Percentiles rank a stretch among this genome's conserved stretches.
These are phyloP conservation scores for Furcasterigmium furcatum DNA, from an alignment of 2,329 filamentous ascomycete genomes.

Conservation along the genomic window DNA sequence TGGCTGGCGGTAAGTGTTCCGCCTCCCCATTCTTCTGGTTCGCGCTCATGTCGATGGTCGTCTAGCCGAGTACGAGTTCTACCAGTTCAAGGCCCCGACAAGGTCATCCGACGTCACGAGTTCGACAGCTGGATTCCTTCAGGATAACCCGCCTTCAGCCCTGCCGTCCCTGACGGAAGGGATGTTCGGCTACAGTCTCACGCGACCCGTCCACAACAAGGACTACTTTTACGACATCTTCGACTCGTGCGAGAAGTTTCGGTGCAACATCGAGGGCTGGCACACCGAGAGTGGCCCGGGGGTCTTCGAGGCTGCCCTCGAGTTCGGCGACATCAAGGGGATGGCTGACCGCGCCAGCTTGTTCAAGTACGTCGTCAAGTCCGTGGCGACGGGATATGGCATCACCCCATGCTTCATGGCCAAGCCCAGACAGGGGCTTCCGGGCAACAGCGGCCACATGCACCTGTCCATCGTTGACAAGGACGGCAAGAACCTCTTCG, in stretches of 20 bases:
- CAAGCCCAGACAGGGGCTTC: constrained; percentile 85
- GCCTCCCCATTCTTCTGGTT: background rate
- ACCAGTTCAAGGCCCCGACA: constrained; percentile 74
- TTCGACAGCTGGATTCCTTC: constrained; percentile 71
- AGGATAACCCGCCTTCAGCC: constrained; percentile 67
- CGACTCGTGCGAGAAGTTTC: constrained; percentile 73
- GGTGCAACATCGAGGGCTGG: constrained; percentile 87
- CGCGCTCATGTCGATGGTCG: background rate
- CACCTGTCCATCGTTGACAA: constrained; percentile 85
- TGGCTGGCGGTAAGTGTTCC: constrained; percentile 74
- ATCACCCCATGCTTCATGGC: constrained; percentile 99
- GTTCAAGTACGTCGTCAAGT: constrained; percentile 95
- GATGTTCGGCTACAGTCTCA: constrained; percentile 95
- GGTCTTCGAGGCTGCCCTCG: constrained; percentile 91
- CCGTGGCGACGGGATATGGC: constrained; percentile 78
- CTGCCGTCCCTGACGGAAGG: constrained; percentile 82
- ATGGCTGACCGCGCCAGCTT: constrained; percentile 92
- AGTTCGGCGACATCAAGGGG: constrained; percentile 80
- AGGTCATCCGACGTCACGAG: constrained; percentile 50
- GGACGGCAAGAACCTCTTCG: constrained; percentile 80
- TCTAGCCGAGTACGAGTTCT: constrained; percentile 91
- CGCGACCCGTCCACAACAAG: constrained; percentile 82
- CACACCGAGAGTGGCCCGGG: constrained; percentile 92
- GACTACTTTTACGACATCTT: constrained; percentile 91
- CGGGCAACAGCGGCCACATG: constrained; percentile 94